Evolutionary conservation across 768 basidiomycete species (phyloP), one percentile per base, ranked within the genome.

Genomic region (Chalciporus piperatus): DNA sequence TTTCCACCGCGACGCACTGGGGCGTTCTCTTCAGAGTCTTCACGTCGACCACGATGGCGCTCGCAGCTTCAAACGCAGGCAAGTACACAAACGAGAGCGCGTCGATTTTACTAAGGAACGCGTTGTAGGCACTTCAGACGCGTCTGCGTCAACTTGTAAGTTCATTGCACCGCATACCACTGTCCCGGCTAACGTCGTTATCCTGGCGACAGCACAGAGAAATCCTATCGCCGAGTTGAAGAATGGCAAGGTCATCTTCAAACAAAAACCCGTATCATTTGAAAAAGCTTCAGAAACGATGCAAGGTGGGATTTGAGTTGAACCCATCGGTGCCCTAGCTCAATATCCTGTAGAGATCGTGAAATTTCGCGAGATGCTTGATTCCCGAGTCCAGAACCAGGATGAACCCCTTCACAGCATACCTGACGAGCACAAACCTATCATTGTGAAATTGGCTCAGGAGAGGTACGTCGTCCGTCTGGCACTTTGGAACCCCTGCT

Each of bases 201-300:
- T 47, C 42, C 33, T 57, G 59, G 73, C 67, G 35, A 70, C 72
- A 64, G 65, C 61, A 37, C 70, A 70, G 44, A 81, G 74, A 62
- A 48, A 69, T 1, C 57, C 71, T 7, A 68, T 85, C 14, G 80
- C 77, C 4, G 88, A 90, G 54, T 63, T 91, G 13, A 89, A 80
- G 74, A 89, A 87, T 65, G 89, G 87, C 19, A 92, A 84, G 65
- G 78, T 87, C 3, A 56, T 81, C 11, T 83, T 91, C 62, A 87
- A 79, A 67, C 90, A 92, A 74, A 92, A 89, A 68, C 70, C 77
- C 14, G 61, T 84, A 30, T 81, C 85, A 0, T 80, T 89, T 44
- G 87, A 91, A 70, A 90, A 89, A 66, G 76, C 83, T 59, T 87
- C 86, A 6, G 88, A 91, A 64, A 90, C 89, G 14, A 76, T 92